phyloP scores from a whole-genome alignment of 768 basidiomycete genomes.

The Leccinum olivaceopallidum region DNA sequence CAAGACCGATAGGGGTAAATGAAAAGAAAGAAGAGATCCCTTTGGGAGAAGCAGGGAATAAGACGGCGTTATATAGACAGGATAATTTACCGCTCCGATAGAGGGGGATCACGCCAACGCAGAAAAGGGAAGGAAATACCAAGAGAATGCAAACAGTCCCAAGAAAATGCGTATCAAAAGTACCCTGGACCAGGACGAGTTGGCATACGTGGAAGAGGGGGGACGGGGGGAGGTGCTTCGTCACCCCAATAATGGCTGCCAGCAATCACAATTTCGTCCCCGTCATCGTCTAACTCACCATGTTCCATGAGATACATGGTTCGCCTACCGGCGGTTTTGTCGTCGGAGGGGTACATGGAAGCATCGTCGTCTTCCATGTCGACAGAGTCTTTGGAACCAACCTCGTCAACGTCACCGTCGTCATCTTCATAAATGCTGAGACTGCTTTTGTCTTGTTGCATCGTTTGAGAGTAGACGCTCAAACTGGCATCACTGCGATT shows the following conservation, averaged over 20 bases:
- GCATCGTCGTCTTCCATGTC: constrained; percentile 32
- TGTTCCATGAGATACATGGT: constrained; percentile 36
- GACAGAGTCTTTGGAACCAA: constrained; percentile 7
- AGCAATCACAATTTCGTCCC: constrained; percentile 21
- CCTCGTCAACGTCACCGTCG: constrained; percentile 23
- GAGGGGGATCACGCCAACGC: constrained; percentile 4
- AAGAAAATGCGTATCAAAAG: constrained; percentile 22
- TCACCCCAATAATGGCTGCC: constrained; percentile 25
- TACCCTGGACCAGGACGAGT: constrained; percentile 28
- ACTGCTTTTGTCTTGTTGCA: constrained; percentile 19
- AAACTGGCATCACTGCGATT: constrained; percentile 19
- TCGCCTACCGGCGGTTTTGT: constrained; percentile 35
- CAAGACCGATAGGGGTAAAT: constrained; percentile 9
- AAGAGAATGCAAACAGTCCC: constrained; percentile 12
- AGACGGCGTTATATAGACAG: constrained; percentile 26
- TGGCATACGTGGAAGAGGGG: constrained; percentile 17
- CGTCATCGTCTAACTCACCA: constrained; percentile 24
- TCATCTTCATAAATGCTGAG: constrained; percentile 23
- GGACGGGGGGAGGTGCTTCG: constrained; percentile 23
- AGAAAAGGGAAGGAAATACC: constrained; percentile 4
- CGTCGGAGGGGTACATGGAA: constrained; percentile 31
- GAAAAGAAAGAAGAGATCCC: constrained; percentile 10
- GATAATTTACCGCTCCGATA: constrained; percentile 28
- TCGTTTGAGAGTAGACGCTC: constrained; percentile 20
- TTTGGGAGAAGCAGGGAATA: constrained; percentile 10